These are phyloP conservation scores for Rhodotorula taiwanensis DNA, from an alignment of 768 basidiomycete species.

Conservation along the genomic window DNA sequence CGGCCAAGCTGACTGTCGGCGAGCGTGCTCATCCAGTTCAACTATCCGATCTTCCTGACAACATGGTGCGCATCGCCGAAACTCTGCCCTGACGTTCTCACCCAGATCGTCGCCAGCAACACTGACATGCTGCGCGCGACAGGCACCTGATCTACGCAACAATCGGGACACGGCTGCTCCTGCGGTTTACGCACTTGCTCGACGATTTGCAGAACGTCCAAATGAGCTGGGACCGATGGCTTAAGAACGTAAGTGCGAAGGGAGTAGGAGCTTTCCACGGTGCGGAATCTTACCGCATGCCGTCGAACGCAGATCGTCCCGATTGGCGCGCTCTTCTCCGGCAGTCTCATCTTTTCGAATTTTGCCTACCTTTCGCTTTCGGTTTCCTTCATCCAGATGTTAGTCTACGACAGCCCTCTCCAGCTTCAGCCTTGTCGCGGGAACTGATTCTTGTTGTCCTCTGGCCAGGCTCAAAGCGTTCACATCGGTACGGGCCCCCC, in stretches of 20 bases:
- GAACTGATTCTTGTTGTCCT: background rate
- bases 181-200: conserved; percentile 70
- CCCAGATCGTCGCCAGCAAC: no score
- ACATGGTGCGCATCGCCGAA: conserved; percentile 63
- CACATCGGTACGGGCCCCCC: conserved; percentile 58
- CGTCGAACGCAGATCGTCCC: conserved; percentile 65
- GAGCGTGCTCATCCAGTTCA: conserved; percentile 58
- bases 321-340: conserved; percentile 88
- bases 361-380: conserved; percentile 85
- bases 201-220: conserved; percentile 66
- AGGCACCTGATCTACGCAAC: conserved; percentile 46
- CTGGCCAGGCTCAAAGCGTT: conserved; percentile 65
- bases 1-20: conserved; percentile 13
- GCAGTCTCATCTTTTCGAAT: conserved; percentile 82
- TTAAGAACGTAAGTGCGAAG: conserved; percentile 22
- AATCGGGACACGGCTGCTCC: conserved; percentile 75
- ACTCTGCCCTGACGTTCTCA: background rate
- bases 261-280: no score
- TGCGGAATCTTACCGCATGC: background rate
- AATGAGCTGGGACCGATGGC: conserved; percentile 61
- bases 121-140: background rate
- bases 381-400: conserved; percentile 93
- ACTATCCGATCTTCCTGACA: conserved; percentile 85
- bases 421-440: conserved; percentile 29
- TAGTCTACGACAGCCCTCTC: conserved; percentile 53